Percentiles rank a stretch among this genome's conserved stretches.
These are phyloP conservation scores for Pseudofabraea citricarpa DNA, from an alignment of 2,329 filamentous ascomycete genomes.

Conservation along the genomic window DNA sequence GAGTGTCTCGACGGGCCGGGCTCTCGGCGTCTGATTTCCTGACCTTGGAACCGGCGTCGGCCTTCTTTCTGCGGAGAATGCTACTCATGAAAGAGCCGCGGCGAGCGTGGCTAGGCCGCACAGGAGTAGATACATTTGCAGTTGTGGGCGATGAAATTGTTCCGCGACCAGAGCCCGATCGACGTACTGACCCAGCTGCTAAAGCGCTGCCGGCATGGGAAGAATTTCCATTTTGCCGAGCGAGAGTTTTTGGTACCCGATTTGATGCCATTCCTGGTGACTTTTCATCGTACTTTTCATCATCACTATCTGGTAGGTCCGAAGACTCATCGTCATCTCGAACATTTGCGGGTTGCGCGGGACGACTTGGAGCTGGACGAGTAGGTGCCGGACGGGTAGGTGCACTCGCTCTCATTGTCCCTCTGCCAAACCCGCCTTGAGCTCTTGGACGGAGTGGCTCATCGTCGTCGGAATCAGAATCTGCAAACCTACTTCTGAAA, in stretches of 20 bases:
- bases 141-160: slow-evolving; percentile 16
- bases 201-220: slow-evolving; percentile 14
- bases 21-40: slow-evolving; percentile 51
- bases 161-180: slow-evolving; percentile 30
- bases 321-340: slow-evolving; percentile 57
- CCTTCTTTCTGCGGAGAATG: slow-evolving; percentile 63
- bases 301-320: slow-evolving; percentile 56
- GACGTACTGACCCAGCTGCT: slow-evolving; percentile 28
- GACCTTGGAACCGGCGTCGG: slow-evolving; percentile 44
- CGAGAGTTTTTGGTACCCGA: too few species aligned
- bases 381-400: slow-evolving; percentile 7
- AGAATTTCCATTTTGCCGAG: too few species aligned
- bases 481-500: slow-evolving; percentile 48
- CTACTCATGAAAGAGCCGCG: slow-evolving; percentile 50
- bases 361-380: slow-evolving; percentile 41
- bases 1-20: slow-evolving; percentile 57
- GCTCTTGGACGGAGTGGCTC: slow-evolving; percentile 14
- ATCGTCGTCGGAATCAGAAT: slow-evolving; percentile 59
- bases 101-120: slow-evolving; percentile 29
- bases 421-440: background rate
- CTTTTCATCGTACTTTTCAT: slow-evolving; percentile 42
- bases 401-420: slow-evolving; percentile 15
- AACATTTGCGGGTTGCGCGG: slow-evolving; percentile 32
- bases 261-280: too few species aligned
- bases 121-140: slow-evolving; percentile 3